Evolutionary conservation across 257 asterid genomes (phyloP), one percentile per base, ranked within the genome.

Genomic region (Penstemon davidsonii): DNA sequence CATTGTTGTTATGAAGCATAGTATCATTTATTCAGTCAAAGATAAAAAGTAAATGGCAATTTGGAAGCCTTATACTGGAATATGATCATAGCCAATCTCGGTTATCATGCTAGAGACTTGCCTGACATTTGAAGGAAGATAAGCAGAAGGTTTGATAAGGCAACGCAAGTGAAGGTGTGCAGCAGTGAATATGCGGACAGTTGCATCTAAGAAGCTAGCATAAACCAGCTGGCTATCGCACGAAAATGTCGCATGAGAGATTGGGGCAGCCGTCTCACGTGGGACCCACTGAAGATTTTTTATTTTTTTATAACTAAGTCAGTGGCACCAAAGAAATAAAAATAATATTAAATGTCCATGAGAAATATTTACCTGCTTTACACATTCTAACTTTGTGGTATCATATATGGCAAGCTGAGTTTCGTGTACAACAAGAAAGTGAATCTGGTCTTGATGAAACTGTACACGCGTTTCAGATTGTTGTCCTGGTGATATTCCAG

Each of bases 351-450:
- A 4, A 6, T 59, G 56, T 25, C 19, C 0, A 46, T 6, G 18
- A 54, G 11, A 61, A 43, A 25, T 42, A 56, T 33, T 46, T 76
- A 86, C 92, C 75, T 80, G 85, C 75, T 76, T 79, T 44, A 83
- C 70, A 36, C 87, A 80, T 67, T 86, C 89, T 59, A 86, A 69
- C 55, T 86, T 85, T 0, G 90, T 75, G 0, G 92, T 74, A 56
- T 86, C 92, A 42, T 78, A 84, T 11, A 86, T 76, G 55, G 92
- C 92, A 6, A 86, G 80, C 76, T 86, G 92, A 9, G 87, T 84
- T 59, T 86, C 92, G 39, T 86, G 92, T 6, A 80, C 87, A 43
- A 75, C 89, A 15, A 86, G 86, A 56, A 86, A 73, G 73, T 78
- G 92, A 18, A 70, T 72, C 71, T 86, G 92, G 70, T 86, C 92